phyloP scores from a whole-genome alignment of 2,329 filamentous ascomycete species.

The Xylaria multiplex region DNA sequence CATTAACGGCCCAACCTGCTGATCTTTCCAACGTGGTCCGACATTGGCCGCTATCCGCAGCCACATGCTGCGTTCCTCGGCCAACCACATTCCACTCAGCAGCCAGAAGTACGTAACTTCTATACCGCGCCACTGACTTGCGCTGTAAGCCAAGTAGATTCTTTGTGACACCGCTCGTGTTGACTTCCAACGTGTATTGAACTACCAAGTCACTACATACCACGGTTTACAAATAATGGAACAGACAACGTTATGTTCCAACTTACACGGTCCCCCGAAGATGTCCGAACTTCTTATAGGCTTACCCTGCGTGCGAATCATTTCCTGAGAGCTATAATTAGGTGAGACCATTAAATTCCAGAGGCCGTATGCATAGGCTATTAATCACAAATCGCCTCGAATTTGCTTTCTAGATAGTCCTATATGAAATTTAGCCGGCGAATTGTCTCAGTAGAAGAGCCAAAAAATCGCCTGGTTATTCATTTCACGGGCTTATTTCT shows the following conservation, averaged over 20 bases:
- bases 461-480: too few relatives aligned
- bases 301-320: background rate
- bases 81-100: background rate
- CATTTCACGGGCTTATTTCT: too few relatives aligned
- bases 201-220: too few relatives aligned
- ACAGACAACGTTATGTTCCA: background rate
- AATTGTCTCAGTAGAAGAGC: too few relatives aligned
- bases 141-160: background rate
- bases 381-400: background rate
- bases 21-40: slow-evolving; percentile 10
- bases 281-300: background rate
- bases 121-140: background rate
- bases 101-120: background rate
- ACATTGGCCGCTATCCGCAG: background rate
- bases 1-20: slow-evolving; percentile 1
- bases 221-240: background rate
- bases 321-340: background rate
- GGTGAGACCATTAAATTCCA: background rate
- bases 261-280: background rate
- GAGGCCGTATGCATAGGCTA: background rate
- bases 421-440: too few relatives aligned
- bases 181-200: background rate
- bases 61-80: background rate
- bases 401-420: background rate
- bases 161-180: background rate